These are phyloP conservation scores for Vitis amurensis DNA, from an alignment of 164 flowering plant genomes.

Conservation along the genomic window DNA sequence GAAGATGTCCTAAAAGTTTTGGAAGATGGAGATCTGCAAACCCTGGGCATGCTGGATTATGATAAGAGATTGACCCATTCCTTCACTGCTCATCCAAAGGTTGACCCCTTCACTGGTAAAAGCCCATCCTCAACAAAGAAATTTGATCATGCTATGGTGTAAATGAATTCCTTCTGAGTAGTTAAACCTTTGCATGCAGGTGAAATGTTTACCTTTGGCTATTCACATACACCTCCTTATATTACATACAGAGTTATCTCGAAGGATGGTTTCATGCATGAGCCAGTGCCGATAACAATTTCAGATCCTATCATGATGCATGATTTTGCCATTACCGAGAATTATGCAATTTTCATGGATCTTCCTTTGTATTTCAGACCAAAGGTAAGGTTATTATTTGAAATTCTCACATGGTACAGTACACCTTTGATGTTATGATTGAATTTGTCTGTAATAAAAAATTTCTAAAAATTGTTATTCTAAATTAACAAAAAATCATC, in stretches of 20 bases:
- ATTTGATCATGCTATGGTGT: too few relatives aligned
- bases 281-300: constrained; percentile 93
- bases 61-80: constrained; percentile 88
- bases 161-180: background rate
- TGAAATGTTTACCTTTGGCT: constrained; percentile 98
- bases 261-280: constrained; percentile 89
- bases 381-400: constrained; percentile 50
- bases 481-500: too few relatives aligned
- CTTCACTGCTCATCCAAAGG: constrained; percentile 97
- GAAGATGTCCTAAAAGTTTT: constrained; percentile 83
- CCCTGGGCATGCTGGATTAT: constrained; percentile 92
- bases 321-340: constrained; percentile 97
- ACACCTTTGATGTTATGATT: background rate
- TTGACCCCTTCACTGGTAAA: constrained; percentile 90
- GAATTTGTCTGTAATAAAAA: background rate
- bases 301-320: constrained; percentile 95
- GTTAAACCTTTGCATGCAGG: constrained; percentile 51
- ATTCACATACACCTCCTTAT: constrained; percentile 77
- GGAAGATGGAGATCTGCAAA: constrained; percentile 97
- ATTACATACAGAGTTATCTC: constrained; percentile 89
- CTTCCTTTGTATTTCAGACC: constrained; percentile 86
- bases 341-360: constrained; percentile 95
- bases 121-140: background rate
- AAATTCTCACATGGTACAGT: background rate
- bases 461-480: background rate